Evolutionary conservation across 139 green algal species (phyloP).

Genomic region (Ettlia oleoabundans): DNA sequence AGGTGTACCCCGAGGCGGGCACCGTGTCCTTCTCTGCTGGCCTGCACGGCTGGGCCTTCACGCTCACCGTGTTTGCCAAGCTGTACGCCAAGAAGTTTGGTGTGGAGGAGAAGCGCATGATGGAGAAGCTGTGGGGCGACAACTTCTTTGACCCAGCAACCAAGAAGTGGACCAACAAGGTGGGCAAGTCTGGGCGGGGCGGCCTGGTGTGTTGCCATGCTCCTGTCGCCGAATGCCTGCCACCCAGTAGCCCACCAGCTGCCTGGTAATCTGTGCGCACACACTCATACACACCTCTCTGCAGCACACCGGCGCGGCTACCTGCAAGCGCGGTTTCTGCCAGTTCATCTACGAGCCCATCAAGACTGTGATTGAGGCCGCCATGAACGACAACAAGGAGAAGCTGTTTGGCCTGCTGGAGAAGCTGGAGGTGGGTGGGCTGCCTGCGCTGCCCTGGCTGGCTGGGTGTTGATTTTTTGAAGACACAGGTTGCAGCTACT

Average conservation of each 20-base stretch:
- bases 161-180: slow-evolving; percentile 98
- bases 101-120: slow-evolving; percentile 89
- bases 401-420: slow-evolving; percentile 96
- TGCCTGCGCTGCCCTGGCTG: too few species aligned
- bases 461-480: too few species aligned
- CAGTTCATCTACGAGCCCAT: slow-evolving; percentile 99
- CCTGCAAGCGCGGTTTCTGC: slow-evolving; percentile 96
- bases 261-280: too few species aligned
- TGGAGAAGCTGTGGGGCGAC: slow-evolving; percentile 96
- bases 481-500: too few species aligned
- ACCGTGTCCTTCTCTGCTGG: slow-evolving; percentile 98
- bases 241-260: too few species aligned
- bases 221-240: too few species aligned
- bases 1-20: slow-evolving; percentile 96
- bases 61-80: slow-evolving; percentile 96
- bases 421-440: slow-evolving; percentile 74
- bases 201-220: too few species aligned
- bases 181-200: not conserved
- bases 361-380: slow-evolving; percentile 91
- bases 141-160: slow-evolving; percentile 98
- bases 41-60: slow-evolving; percentile 99
- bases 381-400: slow-evolving; percentile 97
- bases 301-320: slow-evolving; percentile 78
- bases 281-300: too few species aligned
- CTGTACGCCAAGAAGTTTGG: slow-evolving; percentile 99